phyloP scores from a whole-genome alignment of 2,329 filamentous ascomycete species.

The Aspergillus flavus region DNA sequence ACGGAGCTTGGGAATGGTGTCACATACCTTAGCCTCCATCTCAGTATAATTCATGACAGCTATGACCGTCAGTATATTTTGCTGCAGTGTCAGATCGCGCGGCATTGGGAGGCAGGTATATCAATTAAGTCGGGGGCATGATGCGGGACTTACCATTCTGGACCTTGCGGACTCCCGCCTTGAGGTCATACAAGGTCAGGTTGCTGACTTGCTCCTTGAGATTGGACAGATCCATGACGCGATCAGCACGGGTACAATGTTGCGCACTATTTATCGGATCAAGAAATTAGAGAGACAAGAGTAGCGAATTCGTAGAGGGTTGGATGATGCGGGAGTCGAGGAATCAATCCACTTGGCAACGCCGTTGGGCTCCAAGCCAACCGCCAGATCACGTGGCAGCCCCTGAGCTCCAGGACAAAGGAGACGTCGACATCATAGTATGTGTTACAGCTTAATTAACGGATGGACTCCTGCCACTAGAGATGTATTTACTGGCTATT shows the following conservation, averaged over 20 bases:
- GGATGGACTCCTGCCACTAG: background rate
- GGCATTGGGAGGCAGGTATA: background rate
- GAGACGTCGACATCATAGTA: background rate
- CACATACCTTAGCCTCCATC: constrained; percentile 71
- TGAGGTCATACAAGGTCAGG: constrained; percentile 91
- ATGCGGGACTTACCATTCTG: constrained; percentile 76
- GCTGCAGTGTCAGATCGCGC: background rate
- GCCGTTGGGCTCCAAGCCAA: constrained; percentile 20
- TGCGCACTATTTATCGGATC: constrained; percentile 15
- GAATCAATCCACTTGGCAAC: constrained; percentile 30
- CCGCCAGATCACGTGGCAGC: constrained; percentile 32
- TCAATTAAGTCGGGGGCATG: background rate
- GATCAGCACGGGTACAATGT: constrained; percentile 10
- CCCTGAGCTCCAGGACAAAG: constrained; percentile 25
- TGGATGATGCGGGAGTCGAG: constrained; percentile 16
- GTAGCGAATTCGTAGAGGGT: background rate
- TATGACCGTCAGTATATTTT: constrained; percentile 41
- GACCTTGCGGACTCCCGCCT: constrained; percentile 90
- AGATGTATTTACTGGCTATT: background rate
- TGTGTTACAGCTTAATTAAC: constrained; percentile 5
- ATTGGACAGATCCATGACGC: constrained; percentile 79
- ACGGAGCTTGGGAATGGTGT: constrained; percentile 6
- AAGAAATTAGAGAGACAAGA: constrained; percentile 5
- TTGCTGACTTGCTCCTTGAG: constrained; percentile 87
- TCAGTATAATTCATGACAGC: constrained; percentile 98